Evolutionary conservation across 768 basidiomycete genomes (phyloP).

Genomic region (Mycena vulgaris): DNA sequence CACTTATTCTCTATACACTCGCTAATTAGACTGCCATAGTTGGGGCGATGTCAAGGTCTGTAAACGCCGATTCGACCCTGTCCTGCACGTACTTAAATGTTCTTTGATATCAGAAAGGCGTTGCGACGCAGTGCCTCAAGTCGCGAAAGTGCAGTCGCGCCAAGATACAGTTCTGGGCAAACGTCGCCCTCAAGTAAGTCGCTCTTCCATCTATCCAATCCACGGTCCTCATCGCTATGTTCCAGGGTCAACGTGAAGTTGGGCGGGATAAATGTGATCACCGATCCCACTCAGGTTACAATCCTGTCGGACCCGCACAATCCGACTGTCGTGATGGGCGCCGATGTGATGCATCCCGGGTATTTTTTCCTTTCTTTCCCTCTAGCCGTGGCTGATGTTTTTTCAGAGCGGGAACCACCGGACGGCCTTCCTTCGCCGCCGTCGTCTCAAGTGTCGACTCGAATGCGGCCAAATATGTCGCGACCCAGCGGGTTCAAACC

Average conservation of each 20-base stretch:
- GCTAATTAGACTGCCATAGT: constrained; percentile 51
- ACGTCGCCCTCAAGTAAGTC: constrained; percentile 83
- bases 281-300: constrained; percentile 74
- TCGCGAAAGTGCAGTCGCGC: constrained; percentile 73
- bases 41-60: constrained; percentile 78
- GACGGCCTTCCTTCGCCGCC: constrained; percentile 85
- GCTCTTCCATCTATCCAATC: constrained; percentile 14
- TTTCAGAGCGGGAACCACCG: constrained; percentile 78
- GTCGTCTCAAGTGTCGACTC: constrained; percentile 87
- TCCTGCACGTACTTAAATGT: not conserved
- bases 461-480: constrained; percentile 80
- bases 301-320: constrained; percentile 77
- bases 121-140: constrained; percentile 87
- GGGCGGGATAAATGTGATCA: constrained; percentile 86
- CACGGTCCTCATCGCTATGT: constrained; percentile 12
- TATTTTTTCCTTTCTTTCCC: constrained; percentile 5
- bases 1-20: constrained; percentile 34
- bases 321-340: constrained; percentile 87
- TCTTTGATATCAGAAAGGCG: constrained; percentile 67
- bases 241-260: constrained; percentile 86
- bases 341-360: constrained; percentile 47
- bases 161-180: constrained; percentile 84
- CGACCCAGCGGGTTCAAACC: constrained; percentile 69
- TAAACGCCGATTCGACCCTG: constrained; percentile 39
- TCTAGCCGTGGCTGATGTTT: constrained; percentile 73